These are phyloP conservation scores for Daedaleopsis nitida DNA, from an alignment of 768 basidiomycete genomes.

Conservation along the genomic window DNA sequence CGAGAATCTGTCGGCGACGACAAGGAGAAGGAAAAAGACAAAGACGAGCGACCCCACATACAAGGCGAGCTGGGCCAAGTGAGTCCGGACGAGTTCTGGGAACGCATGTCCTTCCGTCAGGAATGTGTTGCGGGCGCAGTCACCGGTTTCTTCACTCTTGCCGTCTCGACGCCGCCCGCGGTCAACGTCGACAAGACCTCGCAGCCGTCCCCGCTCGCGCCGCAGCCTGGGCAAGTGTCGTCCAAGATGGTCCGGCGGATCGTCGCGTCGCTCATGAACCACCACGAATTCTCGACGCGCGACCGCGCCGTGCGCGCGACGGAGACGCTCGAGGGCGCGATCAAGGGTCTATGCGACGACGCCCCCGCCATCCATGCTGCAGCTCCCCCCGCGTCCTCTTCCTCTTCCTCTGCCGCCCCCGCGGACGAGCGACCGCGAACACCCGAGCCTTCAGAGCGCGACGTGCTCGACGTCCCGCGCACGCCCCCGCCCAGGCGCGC, in stretches of 20 bases:
- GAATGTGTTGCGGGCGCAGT: conserved; percentile 90
- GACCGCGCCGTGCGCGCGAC: conserved; percentile 70
- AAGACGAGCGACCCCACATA: conserved; percentile 28
- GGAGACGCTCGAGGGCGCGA: conserved; percentile 66
- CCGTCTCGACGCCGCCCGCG: conserved; percentile 30
- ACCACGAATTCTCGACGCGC: conserved; percentile 74
- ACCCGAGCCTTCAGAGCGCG: conserved; percentile 20
- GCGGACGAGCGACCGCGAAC: conserved; percentile 18
- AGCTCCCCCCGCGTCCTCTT: conserved; percentile 6
- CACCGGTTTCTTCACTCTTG: conserved; percentile 89
- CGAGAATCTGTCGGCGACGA: conserved; percentile 3
- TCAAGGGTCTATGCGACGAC: conserved; percentile 74
- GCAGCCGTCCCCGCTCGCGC: conserved; percentile 46
- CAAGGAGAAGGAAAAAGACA: conserved; percentile 31
- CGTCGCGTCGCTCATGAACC: conserved; percentile 64
- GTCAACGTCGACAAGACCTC: conserved; percentile 9
- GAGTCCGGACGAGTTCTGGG: conserved; percentile 87
- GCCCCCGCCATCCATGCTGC: conserved; percentile 13
- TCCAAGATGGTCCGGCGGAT: conserved; percentile 71
- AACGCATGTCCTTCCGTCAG: conserved; percentile 94
- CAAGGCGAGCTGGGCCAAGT: conserved; percentile 61
- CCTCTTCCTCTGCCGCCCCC: neutral
- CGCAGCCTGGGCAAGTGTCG: conserved; percentile 64
- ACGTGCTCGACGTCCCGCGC: conserved; percentile 45
- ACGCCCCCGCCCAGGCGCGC: conserved; percentile 46